Conservation (phyloP, 768 basidiomycete genomes). For the Cantharellus cinnabarinus region DNA sequence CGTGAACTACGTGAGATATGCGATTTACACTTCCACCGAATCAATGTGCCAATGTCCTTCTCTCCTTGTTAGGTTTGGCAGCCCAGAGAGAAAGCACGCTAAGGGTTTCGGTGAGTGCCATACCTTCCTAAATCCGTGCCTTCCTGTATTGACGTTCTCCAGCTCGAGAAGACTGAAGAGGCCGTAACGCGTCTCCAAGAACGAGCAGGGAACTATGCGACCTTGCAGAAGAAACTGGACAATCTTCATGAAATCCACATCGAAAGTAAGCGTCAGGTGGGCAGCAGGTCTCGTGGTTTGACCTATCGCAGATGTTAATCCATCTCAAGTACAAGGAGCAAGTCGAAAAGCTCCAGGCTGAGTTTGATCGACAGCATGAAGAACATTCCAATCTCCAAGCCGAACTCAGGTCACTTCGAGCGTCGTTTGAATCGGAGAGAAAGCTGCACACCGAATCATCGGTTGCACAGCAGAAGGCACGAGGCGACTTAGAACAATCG, state of each 20-base stretch:
- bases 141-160: not conserved
- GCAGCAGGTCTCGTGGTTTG: not conserved
- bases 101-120: not conserved
- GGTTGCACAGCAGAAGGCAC: not conserved
- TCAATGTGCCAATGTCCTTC: not conserved
- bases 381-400: not conserved
- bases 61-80: not conserved
- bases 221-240: conserved; percentile 6
- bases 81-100: conserved; percentile 2
- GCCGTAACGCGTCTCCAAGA: not conserved
- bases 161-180: conserved; percentile 7
- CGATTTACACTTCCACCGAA: not conserved
- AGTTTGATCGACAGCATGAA: not conserved
- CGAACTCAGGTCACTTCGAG: not conserved
- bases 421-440: not conserved
- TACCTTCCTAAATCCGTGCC: not conserved
- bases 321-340: not conserved
- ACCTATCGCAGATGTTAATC: not conserved
- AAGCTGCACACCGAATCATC: not conserved
- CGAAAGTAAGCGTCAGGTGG: conserved; percentile 4
- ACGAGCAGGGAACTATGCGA: conserved; percentile 1
- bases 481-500: not conserved
- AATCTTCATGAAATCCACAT: conserved; percentile 3
- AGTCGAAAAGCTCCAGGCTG: not conserved
- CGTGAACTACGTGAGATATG: not conserved